Percentiles rank a stretch among this genome's conserved stretches.
Evolutionary conservation across 31 red algal species (phyloP).

Genomic region (Endocladia muricata): DNA sequence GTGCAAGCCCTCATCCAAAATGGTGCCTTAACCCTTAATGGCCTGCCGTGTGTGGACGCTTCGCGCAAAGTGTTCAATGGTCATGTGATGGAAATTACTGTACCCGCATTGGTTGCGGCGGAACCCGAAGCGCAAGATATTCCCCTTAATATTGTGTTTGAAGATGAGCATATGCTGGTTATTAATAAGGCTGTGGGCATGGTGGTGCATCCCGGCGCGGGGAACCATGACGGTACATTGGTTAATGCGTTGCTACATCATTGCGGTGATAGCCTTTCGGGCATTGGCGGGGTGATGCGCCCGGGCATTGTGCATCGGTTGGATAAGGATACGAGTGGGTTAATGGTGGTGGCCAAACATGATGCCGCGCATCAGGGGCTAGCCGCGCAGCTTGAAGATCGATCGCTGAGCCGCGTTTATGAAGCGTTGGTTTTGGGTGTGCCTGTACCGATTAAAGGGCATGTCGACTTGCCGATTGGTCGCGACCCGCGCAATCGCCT

Average conservation of each 20-base stretch:
- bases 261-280: slow-evolving; percentile 11
- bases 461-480: not conserved
- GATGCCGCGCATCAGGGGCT: slow-evolving; percentile 18
- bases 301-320: slow-evolving; percentile 59
- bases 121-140: slow-evolving; percentile 31
- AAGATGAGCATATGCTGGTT: slow-evolving; percentile 78
- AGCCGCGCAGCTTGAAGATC: slow-evolving; percentile 12
- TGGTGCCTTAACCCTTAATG: not conserved
- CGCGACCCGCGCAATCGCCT: not conserved
- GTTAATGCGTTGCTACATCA: slow-evolving; percentile 78
- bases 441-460: not conserved
- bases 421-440: slow-evolving; percentile 21
- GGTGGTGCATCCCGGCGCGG: slow-evolving; percentile 90
- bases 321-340: slow-evolving; percentile 70
- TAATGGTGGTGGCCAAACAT: slow-evolving; percentile 53
- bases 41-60: not conserved
- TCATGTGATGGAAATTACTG: not conserved
- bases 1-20: not conserved
- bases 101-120: not conserved
- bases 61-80: not conserved
- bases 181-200: slow-evolving; percentile 84
- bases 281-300: not conserved
- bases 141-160: slow-evolving; percentile 72
- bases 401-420: slow-evolving; percentile 37
- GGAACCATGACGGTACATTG: slow-evolving; percentile 87